phyloP scores from a whole-genome alignment of 768 basidiomycete species.

The Suillus clintonianus region DNA sequence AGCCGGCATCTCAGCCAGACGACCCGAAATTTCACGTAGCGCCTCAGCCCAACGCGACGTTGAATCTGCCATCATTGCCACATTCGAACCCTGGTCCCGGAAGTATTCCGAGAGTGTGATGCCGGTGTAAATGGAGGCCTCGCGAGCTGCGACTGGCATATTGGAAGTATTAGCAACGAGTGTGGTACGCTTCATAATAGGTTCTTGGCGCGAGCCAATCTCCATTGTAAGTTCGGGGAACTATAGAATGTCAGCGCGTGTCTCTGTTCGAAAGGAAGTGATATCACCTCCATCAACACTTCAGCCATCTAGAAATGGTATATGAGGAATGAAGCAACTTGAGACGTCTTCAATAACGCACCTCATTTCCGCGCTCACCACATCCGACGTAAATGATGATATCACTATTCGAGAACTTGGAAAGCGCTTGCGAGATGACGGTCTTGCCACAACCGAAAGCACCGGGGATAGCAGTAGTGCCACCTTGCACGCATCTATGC shows the following conservation, averaged over 20 bases:
- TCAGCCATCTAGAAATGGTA: constrained; percentile 77
- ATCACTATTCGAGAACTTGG: constrained; percentile 98
- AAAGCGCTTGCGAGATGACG: constrained; percentile 96
- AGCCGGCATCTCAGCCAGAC: constrained; percentile 99
- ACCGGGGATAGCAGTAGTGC: constrained; percentile 96
- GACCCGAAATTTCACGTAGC: constrained; percentile 97
- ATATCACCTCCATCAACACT: constrained; percentile 90
- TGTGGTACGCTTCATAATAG: constrained; percentile 99
- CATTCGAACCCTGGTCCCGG: constrained; percentile 97
- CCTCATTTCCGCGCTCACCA: constrained; percentile 98
- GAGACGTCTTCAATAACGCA: constrained; percentile 34
- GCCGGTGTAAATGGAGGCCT: constrained; percentile 99
- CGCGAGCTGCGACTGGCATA: constrained; percentile 99
- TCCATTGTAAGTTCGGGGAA: constrained; percentile 95
- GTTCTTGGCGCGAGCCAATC: constrained; percentile 88
- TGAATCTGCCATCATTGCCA: constrained; percentile 99
- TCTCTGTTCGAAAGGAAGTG: not conserved
- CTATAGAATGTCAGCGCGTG: constrained; percentile 26
- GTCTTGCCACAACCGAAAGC: constrained; percentile 99
- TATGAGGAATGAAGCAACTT: constrained; percentile 42
- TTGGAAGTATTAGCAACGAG: constrained; percentile 99
- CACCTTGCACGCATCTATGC: constrained; percentile 88
- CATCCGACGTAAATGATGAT: constrained; percentile 99
- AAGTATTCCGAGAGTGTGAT: constrained; percentile 99
- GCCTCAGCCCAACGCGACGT: constrained; percentile 99